Base-by-base conservation (phyloP, 2,329 filamentous ascomycete species). In the Hymenoscyphus occultus region DNA sequence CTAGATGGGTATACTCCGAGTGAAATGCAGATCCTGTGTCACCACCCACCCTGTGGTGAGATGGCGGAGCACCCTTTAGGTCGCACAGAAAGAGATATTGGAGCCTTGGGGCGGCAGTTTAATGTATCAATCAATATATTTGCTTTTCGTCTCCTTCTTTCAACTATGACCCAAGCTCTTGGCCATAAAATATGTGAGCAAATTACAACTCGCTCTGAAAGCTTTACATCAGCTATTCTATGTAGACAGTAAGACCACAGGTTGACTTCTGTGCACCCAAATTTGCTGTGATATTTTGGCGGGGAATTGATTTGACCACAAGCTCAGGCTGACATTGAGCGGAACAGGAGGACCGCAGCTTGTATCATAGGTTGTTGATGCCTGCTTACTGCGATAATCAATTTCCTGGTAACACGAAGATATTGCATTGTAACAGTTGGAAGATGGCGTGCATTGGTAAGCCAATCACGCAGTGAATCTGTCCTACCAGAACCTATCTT, bases 241-340 rank as follows among this genome's bases (percentile, higher is more conserved):
- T n/a, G 16, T 45, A 45, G 42, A 45, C 42, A 45, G 19, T 45
- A 19, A 48, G 42, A 19, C 42, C n/a, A 48, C n/a, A 19, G 19
- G 42, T n/a, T 48, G 42, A 48, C n/a, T 48, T 48, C n/a, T 48
- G n/a, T 48, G n/a, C 42, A 16, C 42, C 42, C n/a, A 48, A 48
- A 16, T 48, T 48, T 3, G 28, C 28, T 28, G 28, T 28, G 28
- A 28, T 28, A 28, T 28, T 28, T 28, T 28, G 28, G 28, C 28
- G 1, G 28, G 28, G 28, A 28, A 28, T 28, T 28, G 28, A 28
- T 28, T 28, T 28, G 28, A 28, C 28, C 28, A 28, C 28, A 28
- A 28, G 28, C 28, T 3, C 28, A 28, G 28, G 28, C 28, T 28
- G 28, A 28, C 28, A 28, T 28, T 28, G 28, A 28, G 28, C 28